These are phyloP conservation scores for Acer campestre DNA, from an alignment of 345 rosid species.

Conservation along the genomic window DNA sequence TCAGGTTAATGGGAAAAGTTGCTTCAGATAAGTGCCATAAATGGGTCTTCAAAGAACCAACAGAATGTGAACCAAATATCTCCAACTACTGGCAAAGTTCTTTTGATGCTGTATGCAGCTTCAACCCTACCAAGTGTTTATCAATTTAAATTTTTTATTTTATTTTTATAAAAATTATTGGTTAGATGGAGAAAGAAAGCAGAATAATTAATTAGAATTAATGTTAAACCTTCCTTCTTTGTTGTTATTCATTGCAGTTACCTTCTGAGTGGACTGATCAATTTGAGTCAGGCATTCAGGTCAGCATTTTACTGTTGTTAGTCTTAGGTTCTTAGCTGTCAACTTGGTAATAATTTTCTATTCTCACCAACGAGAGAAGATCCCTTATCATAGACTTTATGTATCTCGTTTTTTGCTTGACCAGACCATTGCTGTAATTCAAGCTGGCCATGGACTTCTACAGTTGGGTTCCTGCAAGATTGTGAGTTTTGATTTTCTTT, in stretches of 20 bases:
- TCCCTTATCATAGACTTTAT: constrained; percentile 15
- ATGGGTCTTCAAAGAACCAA: constrained; percentile 98
- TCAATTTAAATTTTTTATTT: too few relatives aligned
- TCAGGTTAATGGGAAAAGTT: constrained; percentile 99
- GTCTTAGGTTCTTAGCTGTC: not conserved
- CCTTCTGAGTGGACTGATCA: constrained; percentile 99
- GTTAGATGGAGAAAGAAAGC: constrained; percentile 22
- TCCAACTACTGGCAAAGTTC: constrained; percentile 99
- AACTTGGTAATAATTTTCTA: not conserved
- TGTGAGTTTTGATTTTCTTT: constrained; percentile 48
- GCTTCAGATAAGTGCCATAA: constrained; percentile 99
- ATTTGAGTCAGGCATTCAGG: constrained; percentile 99
- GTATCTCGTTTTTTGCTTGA: constrained; percentile 6
- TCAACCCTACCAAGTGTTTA: not conserved
- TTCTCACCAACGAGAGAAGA: too few relatives aligned
- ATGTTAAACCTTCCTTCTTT: constrained; percentile 29
- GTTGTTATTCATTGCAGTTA: constrained; percentile 62
- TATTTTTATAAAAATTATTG: not conserved
- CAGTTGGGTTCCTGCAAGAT: constrained; percentile 96
- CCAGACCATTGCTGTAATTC: constrained; percentile 98
- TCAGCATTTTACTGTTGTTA: constrained; percentile 29
- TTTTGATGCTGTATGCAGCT: constrained; percentile 84
- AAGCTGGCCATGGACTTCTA: constrained; percentile 98
- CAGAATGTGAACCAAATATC: constrained; percentile 91
- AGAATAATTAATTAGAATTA: constrained; percentile 24